Percentiles rank a stretch among this genome's conserved stretches.
phyloP scores from a whole-genome alignment of 768 basidiomycete species.

The Pholiota conissans region DNA sequence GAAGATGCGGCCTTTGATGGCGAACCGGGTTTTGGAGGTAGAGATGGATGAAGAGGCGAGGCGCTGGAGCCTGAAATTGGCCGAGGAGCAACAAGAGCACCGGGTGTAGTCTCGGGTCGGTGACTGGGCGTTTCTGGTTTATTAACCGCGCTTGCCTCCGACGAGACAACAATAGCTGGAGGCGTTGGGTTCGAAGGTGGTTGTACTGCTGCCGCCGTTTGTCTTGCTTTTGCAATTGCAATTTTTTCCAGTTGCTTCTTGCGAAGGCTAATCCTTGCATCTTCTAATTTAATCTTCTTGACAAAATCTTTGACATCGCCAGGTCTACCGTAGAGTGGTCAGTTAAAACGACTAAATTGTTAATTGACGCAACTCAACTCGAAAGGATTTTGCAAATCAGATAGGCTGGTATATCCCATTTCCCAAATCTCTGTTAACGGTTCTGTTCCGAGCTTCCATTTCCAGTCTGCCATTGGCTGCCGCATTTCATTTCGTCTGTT shows the following conservation, averaged over 20 bases:
- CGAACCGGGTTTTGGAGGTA: constrained; percentile 69
- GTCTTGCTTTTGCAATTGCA: constrained; percentile 25
- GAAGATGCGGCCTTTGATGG: constrained; percentile 30
- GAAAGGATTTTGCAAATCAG: constrained; percentile 65
- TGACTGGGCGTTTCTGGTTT: constrained; percentile 7
- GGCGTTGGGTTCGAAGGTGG: constrained; percentile 10
- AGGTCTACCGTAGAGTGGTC: constrained; percentile 38
- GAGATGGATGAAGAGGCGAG: constrained; percentile 63
- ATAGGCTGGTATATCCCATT: constrained; percentile 69
- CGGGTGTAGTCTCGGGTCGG: constrained; percentile 10
- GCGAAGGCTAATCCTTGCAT: constrained; percentile 58
- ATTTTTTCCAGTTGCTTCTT: constrained; percentile 37
- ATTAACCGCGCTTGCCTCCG: constrained; percentile 9
- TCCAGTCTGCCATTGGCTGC: constrained; percentile 60
- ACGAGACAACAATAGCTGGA: constrained; percentile 13
- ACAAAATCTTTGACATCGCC: constrained; percentile 77
- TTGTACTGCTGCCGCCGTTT: constrained; percentile 20
- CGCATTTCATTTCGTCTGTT: constrained; percentile 52
- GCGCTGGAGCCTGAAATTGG: constrained; percentile 28
- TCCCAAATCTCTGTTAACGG: constrained; percentile 82
- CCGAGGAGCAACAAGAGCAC: constrained; percentile 25
- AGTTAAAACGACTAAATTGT: constrained; percentile 9
- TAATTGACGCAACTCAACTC: constrained; percentile 26
- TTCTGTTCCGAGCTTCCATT: constrained; percentile 64
- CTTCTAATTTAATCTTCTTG: constrained; percentile 68